These are phyloP conservation scores for Dalbergia cultrata DNA, from an alignment of 306 rosid genomes.

Conservation along the genomic window DNA sequence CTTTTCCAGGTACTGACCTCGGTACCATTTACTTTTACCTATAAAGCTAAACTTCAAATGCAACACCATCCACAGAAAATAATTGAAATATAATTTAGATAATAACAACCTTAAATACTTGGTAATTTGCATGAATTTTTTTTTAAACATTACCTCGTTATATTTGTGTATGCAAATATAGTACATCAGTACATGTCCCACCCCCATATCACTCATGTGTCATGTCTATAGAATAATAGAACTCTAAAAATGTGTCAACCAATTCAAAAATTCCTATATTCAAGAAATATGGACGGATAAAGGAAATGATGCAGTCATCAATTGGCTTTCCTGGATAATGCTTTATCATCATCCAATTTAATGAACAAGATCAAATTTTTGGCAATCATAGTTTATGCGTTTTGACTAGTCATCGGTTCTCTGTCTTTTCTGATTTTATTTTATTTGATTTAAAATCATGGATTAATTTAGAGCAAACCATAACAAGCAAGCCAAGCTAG, in stretches of 20 bases:
- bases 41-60: conserved; percentile 7
- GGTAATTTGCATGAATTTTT: neutral
- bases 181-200: conserved; percentile 1
- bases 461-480: conserved; percentile 33
- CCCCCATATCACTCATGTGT: neutral
- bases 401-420: neutral
- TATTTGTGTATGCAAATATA: conserved; percentile 6
- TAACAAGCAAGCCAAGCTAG: conserved; percentile 31
- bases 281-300: neutral
- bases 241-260: neutral
- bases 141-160: neutral
- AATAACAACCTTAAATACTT: neutral
- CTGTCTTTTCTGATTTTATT: neutral
- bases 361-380: neutral
- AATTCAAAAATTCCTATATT: conserved; percentile 3
- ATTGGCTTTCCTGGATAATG: conserved; percentile 13
- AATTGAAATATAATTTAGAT: conserved; percentile 1
- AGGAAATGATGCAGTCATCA: neutral
- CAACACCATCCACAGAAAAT: neutral
- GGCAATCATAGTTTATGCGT: neutral
- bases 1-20: conserved; percentile 49
- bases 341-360: conserved; percentile 31
- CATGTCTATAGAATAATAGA: neutral
- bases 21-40: neutral
- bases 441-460: neutral